Evolutionary conservation across 2,329 filamentous ascomycete species (phyloP), one percentile per base, ranked within the genome.

Genomic region (Cercospora sp.): DNA sequence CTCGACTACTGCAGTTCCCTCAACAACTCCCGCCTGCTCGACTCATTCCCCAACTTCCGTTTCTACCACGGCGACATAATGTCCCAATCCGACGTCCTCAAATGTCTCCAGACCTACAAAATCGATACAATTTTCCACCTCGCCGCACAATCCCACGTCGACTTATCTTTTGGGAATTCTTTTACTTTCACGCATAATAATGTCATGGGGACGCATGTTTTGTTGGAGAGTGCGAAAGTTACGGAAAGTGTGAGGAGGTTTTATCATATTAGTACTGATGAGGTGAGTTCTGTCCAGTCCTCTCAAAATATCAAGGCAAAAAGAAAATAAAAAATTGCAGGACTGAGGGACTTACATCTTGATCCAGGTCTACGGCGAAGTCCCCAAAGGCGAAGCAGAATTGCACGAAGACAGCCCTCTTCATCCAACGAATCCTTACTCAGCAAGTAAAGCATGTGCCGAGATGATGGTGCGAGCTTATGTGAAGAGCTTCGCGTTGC

Each of bases 101-200:
- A 87, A 73, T 92, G 89, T 76, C 85, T 94, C 76, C 85, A 90
- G 77, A 85, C 87, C 69, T 84, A 92, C 81, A 85, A 87, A 37
- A 90, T 94, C 74, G 92, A 94, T 77, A 93, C 91, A 63, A 85
- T 95, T 69, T 88, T 94, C 79, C 91, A 94, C 79, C 93, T 95
- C 75, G 92, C 92, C 3, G 92, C 92, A n/a, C 90, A 93, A 80
- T 92, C 90, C 7, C 91, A 94, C 77, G 92, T 95, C 61, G 91
- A 94, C 75, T 80, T 93, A 74, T 92, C 90, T 77, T 95, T 95
- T 75, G 90, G 90, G 61, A 93, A 94, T 80, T 92, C 91, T 9
- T 92, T 92, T 78, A 86, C 88, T 63, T 94, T 94, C 80, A 94
- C 91, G 0, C 88, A 89, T 73, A 93, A 89, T 66, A 95, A 94